A percentile compares a stretch with the other conserved stretches of the same genome.
Conservation (phyloP, 345 rosid species). For the Schrenkiella parvula region DNA sequence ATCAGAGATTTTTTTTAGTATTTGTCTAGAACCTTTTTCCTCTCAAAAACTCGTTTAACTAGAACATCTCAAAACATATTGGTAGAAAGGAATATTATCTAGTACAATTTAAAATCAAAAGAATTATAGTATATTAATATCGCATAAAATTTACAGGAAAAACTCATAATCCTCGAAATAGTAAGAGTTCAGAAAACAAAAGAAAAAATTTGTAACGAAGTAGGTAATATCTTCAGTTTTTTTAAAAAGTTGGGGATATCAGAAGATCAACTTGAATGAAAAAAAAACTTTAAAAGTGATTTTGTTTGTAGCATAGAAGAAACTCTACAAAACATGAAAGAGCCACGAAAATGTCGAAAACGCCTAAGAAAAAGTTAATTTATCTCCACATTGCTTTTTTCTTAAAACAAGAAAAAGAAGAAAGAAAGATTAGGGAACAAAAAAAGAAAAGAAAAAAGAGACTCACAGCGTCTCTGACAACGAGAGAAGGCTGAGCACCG, state of each 20-base stretch:
- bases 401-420: background rate
- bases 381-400: background rate
- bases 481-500: slow-evolving; percentile 72
- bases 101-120: background rate
- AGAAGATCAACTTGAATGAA: slow-evolving; percentile 1
- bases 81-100: background rate
- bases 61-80: background rate
- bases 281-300: background rate
- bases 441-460: background rate
- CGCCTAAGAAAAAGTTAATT: background rate
- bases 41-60: background rate
- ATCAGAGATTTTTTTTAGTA: background rate
- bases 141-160: background rate
- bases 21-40: background rate
- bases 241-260: background rate
- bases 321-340: slow-evolving; percentile 23
- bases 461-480: slow-evolving; percentile 83
- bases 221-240: background rate
- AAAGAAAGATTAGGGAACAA: background rate
- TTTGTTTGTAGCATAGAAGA: slow-evolving; percentile 22
- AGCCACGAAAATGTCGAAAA: slow-evolving; percentile 22
- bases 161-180: background rate
- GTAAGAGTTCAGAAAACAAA: background rate
- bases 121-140: background rate
- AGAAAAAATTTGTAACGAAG: background rate